Percentiles rank a stretch among this genome's conserved stretches.
Evolutionary conservation across 2,329 filamentous ascomycete species (phyloP).

Genomic region (Tolypocladium album): DNA sequence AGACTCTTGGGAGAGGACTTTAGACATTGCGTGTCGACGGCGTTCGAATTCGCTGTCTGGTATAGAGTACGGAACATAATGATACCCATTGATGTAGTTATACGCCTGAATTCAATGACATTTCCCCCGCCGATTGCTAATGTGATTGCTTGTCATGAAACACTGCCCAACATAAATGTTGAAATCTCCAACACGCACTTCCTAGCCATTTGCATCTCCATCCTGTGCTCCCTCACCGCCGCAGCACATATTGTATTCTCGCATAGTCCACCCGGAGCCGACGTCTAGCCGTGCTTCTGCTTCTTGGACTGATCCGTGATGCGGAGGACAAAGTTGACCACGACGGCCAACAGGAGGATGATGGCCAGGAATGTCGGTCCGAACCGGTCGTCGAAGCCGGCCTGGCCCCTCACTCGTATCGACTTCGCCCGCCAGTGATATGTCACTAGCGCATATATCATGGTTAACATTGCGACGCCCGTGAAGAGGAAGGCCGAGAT

Average conservation of each 20-base stretch:
- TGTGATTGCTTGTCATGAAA: neutral
- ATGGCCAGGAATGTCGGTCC: slow-evolving; percentile 86
- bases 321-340: slow-evolving; percentile 89
- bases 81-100: neutral
- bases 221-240: neutral
- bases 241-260: neutral
- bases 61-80: neutral
- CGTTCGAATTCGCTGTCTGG: neutral
- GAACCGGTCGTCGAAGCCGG: slow-evolving; percentile 92
- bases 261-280: neutral
- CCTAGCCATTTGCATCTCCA: no score
- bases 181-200: neutral
- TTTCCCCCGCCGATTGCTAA: neutral
- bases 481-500: slow-evolving; percentile 94
- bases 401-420: slow-evolving; percentile 82
- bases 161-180: neutral
- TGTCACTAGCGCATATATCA: slow-evolving; percentile 89
- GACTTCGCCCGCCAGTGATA: slow-evolving; percentile 97
- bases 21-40: neutral
- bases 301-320: slow-evolving; percentile 37
- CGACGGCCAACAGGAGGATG: slow-evolving; percentile 75
- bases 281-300: slow-evolving; percentile 15
- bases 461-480: slow-evolving; percentile 83
- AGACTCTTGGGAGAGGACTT: neutral
- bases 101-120: neutral